A percentile compares a stretch with the other conserved stretches of the same genome.
These are phyloP conservation scores for Coleophoma eucalyptorum DNA, from an alignment of 2,329 filamentous ascomycete genomes.

Conservation along the genomic window DNA sequence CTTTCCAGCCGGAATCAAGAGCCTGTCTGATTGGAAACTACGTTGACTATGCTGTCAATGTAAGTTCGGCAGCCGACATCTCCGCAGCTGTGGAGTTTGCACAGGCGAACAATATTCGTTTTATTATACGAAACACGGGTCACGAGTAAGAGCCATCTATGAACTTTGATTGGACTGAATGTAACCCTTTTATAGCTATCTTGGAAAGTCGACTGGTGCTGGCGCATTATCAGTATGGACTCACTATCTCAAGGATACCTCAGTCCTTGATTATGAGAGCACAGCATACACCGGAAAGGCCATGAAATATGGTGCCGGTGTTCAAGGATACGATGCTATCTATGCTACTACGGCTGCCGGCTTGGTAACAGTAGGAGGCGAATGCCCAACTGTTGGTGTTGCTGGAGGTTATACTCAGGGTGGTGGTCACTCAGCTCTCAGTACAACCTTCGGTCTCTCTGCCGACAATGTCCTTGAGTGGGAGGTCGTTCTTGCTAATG, in stretches of 20 bases:
- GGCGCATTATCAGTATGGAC: slow-evolving; percentile 55
- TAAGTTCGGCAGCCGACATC: slow-evolving; percentile 16
- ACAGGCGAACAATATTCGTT: slow-evolving; percentile 31
- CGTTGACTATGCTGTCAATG: slow-evolving; percentile 26
- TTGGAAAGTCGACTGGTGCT: slow-evolving; percentile 59
- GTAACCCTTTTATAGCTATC: slow-evolving; percentile 26
- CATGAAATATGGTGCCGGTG: slow-evolving; percentile 50
- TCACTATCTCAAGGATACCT: slow-evolving; percentile 46
- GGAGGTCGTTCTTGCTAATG: slow-evolving; percentile 50
- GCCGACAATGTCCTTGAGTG: slow-evolving; percentile 56
- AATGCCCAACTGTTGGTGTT: slow-evolving; percentile 52
- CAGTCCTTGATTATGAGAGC: slow-evolving; percentile 34
- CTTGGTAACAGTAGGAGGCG: slow-evolving; percentile 45
- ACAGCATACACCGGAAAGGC: slow-evolving; percentile 44
- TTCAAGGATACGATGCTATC: slow-evolving; percentile 43
- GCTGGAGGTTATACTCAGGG: slow-evolving; percentile 58
- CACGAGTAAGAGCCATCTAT: slow-evolving; percentile 38
- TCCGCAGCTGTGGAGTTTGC: slow-evolving; percentile 33
- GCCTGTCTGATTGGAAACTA: slow-evolving; percentile 34
- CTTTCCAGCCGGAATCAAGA: slow-evolving; percentile 29
- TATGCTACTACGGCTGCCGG: slow-evolving; percentile 34
- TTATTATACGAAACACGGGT: slow-evolving; percentile 51
- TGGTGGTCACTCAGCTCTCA: slow-evolving; percentile 53
- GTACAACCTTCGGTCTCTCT: slow-evolving; percentile 50
- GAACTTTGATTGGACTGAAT: neutral